Evolutionary conservation across 179 eudicot genomes (phyloP).

Genomic region (Corrigiola litoralis): DNA sequence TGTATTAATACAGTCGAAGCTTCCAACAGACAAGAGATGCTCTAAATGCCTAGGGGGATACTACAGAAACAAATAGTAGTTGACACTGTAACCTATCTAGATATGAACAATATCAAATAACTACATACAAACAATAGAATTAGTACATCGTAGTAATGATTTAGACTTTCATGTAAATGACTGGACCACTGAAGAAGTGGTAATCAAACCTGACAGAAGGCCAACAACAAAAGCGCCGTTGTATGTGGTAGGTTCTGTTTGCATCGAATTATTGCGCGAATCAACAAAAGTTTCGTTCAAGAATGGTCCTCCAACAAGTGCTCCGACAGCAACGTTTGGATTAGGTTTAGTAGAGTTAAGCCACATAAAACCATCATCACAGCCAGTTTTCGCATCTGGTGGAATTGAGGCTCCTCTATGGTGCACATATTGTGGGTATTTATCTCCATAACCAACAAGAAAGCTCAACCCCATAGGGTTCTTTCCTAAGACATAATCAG

Average conservation of each 20-base stretch:
- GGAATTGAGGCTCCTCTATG: slow-evolving; percentile 98
- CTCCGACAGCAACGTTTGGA: slow-evolving; percentile 76
- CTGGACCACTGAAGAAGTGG: slow-evolving; percentile 56
- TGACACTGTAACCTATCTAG: no score
- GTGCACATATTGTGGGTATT: slow-evolving; percentile 69
- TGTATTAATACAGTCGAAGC: no score
- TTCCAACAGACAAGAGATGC: no score
- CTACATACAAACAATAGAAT: neutral
- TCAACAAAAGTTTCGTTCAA: slow-evolving; percentile 62
- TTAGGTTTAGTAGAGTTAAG: slow-evolving; percentile 56
- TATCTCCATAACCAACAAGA: slow-evolving; percentile 79
- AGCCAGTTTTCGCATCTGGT: slow-evolving; percentile 44
- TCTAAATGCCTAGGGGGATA: no score
- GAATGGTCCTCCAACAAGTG: slow-evolving; percentile 85
- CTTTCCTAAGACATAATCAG: slow-evolving; percentile 70
- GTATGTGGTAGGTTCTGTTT: slow-evolving; percentile 80
- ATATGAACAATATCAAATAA: neutral
- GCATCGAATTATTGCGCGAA: slow-evolving; percentile 68
- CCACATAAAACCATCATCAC: slow-evolving; percentile 66
- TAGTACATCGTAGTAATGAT: neutral
- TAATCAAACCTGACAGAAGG: slow-evolving; percentile 75
- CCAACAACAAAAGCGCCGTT: slow-evolving; percentile 74
- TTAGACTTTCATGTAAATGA: slow-evolving; percentile 38
- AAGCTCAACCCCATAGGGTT: slow-evolving; percentile 78
- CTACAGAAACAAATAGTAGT: no score